Evolutionary conservation across 352 stramenopile species (phyloP).

Genomic region (Phytophthora hybrid): DNA sequence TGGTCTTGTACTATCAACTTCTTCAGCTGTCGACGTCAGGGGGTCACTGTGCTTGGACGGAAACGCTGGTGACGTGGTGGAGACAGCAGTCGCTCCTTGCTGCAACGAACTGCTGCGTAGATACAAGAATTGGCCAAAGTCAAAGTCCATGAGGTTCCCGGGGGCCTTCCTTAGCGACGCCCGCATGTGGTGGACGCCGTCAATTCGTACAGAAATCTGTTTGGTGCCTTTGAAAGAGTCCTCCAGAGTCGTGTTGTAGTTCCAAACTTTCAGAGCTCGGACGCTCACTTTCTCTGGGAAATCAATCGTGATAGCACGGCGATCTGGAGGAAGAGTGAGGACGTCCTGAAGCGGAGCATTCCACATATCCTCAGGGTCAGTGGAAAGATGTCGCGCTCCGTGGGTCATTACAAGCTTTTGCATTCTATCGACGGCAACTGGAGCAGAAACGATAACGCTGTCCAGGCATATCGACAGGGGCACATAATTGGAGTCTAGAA

Average conservation of each 20-base stretch:
- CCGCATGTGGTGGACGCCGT: slow-evolving; percentile 52
- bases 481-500: slow-evolving; percentile 66
- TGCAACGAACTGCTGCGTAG: slow-evolving; percentile 36
- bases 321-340: slow-evolving; percentile 44
- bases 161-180: slow-evolving; percentile 84
- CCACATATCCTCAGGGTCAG: slow-evolving; percentile 70
- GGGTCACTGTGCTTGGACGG: slow-evolving; percentile 19
- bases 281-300: slow-evolving; percentile 58
- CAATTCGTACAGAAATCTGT: slow-evolving; percentile 60
- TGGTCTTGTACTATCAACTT: slow-evolving; percentile 23
- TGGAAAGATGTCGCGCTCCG: slow-evolving; percentile 62
- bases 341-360: slow-evolving; percentile 50
- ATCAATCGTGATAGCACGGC: slow-evolving; percentile 55
- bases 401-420: slow-evolving; percentile 49
- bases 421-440: slow-evolving; percentile 42
- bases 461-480: slow-evolving; percentile 46
- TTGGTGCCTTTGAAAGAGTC: slow-evolving; percentile 84
- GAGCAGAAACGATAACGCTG: slow-evolving; percentile 43
- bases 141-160: slow-evolving; percentile 78
- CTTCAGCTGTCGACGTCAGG: slow-evolving; percentile 12
- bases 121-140: slow-evolving; percentile 88
- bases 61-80: slow-evolving; percentile 13
- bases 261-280: slow-evolving; percentile 76
- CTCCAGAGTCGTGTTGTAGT: slow-evolving; percentile 82
- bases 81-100: not conserved